Percentiles rank a stretch among this genome's conserved stretches.
Conservation (phyloP, 345 rosid species). For the Sonneratia caseolaris region DNA sequence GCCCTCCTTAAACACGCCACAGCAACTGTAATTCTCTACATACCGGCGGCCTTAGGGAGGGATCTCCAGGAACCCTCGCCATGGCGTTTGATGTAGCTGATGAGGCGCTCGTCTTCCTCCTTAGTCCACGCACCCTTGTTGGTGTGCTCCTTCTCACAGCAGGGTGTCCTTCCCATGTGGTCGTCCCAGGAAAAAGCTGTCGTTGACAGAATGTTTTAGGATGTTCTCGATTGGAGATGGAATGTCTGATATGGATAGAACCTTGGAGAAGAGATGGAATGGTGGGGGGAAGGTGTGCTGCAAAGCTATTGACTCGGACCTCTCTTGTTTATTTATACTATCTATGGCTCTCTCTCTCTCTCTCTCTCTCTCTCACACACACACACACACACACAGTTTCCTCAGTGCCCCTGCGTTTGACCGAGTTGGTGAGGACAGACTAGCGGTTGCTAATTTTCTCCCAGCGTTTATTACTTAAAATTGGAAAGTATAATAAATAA, state of each 20-base stretch:
- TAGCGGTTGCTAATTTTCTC: constrained; percentile 2
- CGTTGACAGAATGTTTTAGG: background rate
- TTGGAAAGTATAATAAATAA: no score
- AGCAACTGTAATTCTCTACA: no score
- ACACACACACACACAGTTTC: no score
- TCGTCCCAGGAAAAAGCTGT: no score
- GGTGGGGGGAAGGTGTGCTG: background rate
- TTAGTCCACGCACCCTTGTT: constrained; percentile 58
- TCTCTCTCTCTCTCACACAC: no score
- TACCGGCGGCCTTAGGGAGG: constrained; percentile 51
- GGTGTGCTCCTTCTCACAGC: constrained; percentile 54
- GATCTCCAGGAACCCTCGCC: constrained; percentile 58
- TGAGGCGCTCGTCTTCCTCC: constrained; percentile 47
- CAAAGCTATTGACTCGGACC: constrained; percentile 8
- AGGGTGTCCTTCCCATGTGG: constrained; percentile 42
- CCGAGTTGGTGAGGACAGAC: constrained; percentile 13
- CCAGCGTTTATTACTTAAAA: no score
- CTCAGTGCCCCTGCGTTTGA: constrained; percentile 4
- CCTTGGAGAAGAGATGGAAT: background rate
- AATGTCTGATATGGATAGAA: background rate
- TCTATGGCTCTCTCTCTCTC: background rate
- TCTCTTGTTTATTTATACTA: background rate
- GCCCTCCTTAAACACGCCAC: no score
- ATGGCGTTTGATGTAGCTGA: constrained; percentile 33
- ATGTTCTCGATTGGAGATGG: background rate